These are phyloP conservation scores for Mycena crocata DNA, from an alignment of 768 basidiomycete genomes.

Conservation along the genomic window DNA sequence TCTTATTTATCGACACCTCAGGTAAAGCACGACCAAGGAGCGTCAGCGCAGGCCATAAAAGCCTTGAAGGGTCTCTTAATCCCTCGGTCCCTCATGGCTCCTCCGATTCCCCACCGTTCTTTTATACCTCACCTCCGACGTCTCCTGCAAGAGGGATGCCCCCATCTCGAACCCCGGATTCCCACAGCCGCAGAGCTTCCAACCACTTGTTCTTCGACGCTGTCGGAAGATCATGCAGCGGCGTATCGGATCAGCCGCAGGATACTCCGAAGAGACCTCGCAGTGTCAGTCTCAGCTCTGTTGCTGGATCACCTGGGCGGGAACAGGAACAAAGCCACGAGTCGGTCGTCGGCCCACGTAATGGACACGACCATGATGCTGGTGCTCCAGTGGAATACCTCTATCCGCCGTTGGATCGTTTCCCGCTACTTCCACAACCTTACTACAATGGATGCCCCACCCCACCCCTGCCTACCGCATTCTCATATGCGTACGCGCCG, in stretches of 20 bases:
- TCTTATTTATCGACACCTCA: slow-evolving; percentile 38
- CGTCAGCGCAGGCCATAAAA: slow-evolving; percentile 43
- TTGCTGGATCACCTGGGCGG: slow-evolving; percentile 11
- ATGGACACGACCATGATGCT: slow-evolving; percentile 6
- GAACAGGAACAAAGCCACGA: slow-evolving; percentile 19
- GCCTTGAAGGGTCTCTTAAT: slow-evolving; percentile 20
- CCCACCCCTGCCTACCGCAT: slow-evolving; percentile 17
- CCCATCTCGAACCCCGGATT: slow-evolving; percentile 33
- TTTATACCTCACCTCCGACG: slow-evolving; percentile 27
- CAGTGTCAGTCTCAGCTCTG: slow-evolving; percentile 27
- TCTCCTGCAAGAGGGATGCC: slow-evolving; percentile 23
- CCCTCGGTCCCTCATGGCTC: slow-evolving; percentile 18
- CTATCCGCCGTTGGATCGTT: slow-evolving; percentile 22
- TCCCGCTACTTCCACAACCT: slow-evolving; percentile 14
- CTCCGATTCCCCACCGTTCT: slow-evolving; percentile 29
- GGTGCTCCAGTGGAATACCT: slow-evolving; percentile 20
- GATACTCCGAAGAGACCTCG: slow-evolving; percentile 23
- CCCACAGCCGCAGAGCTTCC: slow-evolving; percentile 46
- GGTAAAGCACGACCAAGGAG: slow-evolving; percentile 41
- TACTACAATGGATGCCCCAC: slow-evolving; percentile 24
- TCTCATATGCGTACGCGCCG: slow-evolving; percentile 23
- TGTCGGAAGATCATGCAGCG: slow-evolving; percentile 36
- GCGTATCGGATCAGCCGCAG: slow-evolving; percentile 19
- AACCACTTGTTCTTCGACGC: slow-evolving; percentile 55
- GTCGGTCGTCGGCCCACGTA: slow-evolving; percentile 4